Base-by-base conservation (phyloP, 352 stramenopile species). In the Globisporangium recalcitrans region DNA sequence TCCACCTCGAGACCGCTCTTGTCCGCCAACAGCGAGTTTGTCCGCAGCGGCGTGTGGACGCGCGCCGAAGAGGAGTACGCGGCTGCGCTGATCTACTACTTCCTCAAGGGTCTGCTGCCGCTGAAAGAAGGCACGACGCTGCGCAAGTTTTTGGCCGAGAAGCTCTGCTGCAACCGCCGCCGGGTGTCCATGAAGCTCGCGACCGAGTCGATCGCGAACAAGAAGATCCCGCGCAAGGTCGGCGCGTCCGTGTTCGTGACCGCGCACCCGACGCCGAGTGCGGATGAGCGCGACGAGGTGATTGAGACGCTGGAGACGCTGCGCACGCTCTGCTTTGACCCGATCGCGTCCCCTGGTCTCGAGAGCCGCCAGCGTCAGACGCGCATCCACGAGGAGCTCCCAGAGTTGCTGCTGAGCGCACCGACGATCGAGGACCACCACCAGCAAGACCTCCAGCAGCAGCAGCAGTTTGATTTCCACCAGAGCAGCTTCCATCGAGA, bases 181-280 rank as follows among this genome's bases (percentile, higher is more conserved):
- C 75, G 82, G 22, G 75, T 91, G 21, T 86, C 77, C 32, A 91
- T 87, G 73, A 91, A 91, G 59, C 68, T 91, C 40, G 78, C 74
- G 40, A 88, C 82, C n/a, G 78, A 82, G 64, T 68, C 71, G 3
- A 77, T 91, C 49, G 80, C 74, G 19, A 68, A 73, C 32, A 73
- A 74, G 51, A 80, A 80, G 65, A 84, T 91, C 60, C 80, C 80
- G 14, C 77, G 67, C 32, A 90, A 88, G 52, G 73, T 90, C 11
- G 80, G 80, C n/a, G 78, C 75, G 13, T 85, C 78, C 1, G 79
- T 84, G 26, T 89, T 85, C 61, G 75, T 88, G 46, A 61, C 70
- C 29, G 67, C 70, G 34, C 61, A 77, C 14, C 75, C 74, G 34
- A 46, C 69, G 38, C 73, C 72, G 3, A 81, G 42, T 38, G 52